Evolutionary conservation across 176 grass and related monocot species (phyloP).

Genomic region (Elymus sibiricus): DNA sequence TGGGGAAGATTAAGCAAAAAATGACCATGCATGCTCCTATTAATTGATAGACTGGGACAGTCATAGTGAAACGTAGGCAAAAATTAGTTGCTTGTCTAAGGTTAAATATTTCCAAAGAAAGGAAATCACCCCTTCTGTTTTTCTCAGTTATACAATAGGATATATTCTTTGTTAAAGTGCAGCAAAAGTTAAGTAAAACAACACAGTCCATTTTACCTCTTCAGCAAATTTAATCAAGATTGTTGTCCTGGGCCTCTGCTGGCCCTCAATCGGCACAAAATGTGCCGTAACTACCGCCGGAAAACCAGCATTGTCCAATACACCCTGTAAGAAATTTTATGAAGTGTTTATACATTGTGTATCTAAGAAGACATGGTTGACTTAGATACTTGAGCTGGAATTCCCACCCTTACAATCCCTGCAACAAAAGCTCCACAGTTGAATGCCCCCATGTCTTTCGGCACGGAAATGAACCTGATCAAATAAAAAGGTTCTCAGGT

Average conservation of each 20-base stretch:
- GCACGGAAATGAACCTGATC: slow-evolving; percentile 89
- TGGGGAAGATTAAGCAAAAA: background rate
- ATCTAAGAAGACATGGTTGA: slow-evolving; percentile 6
- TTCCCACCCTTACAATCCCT: slow-evolving; percentile 81
- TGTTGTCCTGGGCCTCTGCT: slow-evolving; percentile 88
- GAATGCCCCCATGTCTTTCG: slow-evolving; percentile 98
- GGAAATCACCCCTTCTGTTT: background rate
- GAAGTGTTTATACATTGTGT: background rate
- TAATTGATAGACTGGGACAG: background rate
- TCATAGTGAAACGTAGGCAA: background rate
- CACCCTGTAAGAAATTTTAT: slow-evolving; percentile 49
- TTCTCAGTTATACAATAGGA: background rate
- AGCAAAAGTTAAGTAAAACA: slow-evolving; percentile 10
- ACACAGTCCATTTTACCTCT: slow-evolving; percentile 52
- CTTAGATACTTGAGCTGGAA: background rate
- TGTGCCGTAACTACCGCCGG: slow-evolving; percentile 87
- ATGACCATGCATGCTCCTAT: background rate
- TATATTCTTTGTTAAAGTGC: background rate
- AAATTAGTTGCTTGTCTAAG: background rate
- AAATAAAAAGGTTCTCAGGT: slow-evolving; percentile 12
- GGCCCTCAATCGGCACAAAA: slow-evolving; percentile 87
- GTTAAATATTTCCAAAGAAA: background rate
- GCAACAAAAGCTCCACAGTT: slow-evolving; percentile 98
- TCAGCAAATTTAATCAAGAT: slow-evolving; percentile 98
- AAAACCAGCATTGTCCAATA: slow-evolving; percentile 87